Evolutionary conservation across 1,139 yeast species (phyloP), one percentile per base, ranked within the genome.

Genomic region (Candida sp.): DNA sequence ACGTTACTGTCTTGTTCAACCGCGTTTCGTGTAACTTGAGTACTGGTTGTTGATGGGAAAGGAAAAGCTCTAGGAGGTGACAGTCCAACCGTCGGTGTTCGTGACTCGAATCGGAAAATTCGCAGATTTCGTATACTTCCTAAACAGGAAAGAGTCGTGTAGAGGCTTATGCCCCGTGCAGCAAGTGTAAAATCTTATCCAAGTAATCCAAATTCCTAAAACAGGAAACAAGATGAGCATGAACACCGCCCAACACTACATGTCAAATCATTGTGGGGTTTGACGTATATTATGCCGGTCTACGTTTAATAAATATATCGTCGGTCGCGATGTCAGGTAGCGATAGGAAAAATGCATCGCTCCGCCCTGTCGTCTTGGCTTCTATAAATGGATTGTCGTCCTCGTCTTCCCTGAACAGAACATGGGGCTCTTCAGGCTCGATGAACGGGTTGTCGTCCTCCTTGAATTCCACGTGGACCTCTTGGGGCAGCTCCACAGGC

Each of bases 351-450:
- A 38, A 25, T 9, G 30, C 7, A 22, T 38, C 41, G 3, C 30
- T 11, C 11, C 17, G 11, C 11, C 12, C 8, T 8, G 28, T 38
- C 11, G 22, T 37, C 17, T 17, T 17, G 17, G 17, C 17, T 34
- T 35, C 49, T n/a, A 35, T 22, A 42, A 47, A 41, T 23, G 49
- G 49, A 31, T 47, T 47, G 5, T 35, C 32, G 5, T 30, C 25
- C 12, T 34, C 42, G 5, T 35, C 32, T 5, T 30, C 25, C 12
- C 22, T 34, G 22, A n/a, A 11, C 38, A 17, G 38, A 17, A 34
- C 38, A 34, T 12, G 38, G 5, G 33, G 30, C 23, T 42, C 35
- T 7, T 7, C 32, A 6, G 17, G 26, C 22, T 44, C 49, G 6
- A 28, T n/a, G 38, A 47, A 47, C 27, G 49, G 49, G 33, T 47